A percentile compares a stretch with the other conserved stretches of the same genome.
phyloP scores from a whole-genome alignment of 2,329 filamentous ascomycete genomes.

The Aspergillus brunneoviolaceus region DNA sequence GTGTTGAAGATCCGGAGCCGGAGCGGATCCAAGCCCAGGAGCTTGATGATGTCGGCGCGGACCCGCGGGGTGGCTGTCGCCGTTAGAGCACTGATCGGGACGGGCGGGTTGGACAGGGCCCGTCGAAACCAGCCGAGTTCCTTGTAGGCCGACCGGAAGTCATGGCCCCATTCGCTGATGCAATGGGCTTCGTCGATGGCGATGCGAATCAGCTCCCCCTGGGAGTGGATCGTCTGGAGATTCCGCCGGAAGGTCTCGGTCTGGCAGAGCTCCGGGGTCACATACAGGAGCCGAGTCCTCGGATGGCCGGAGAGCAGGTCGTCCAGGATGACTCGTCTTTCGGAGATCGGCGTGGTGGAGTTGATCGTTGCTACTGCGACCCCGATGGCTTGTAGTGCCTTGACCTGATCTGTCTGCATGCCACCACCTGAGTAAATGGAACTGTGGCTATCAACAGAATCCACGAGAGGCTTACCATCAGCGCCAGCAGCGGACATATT shows the following conservation, averaged over 20 bases:
- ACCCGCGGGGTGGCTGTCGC: slow-evolving; percentile 84
- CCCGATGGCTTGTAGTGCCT: slow-evolving; percentile 69
- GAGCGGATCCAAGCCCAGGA: slow-evolving; percentile 65
- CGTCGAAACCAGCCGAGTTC: slow-evolving; percentile 78
- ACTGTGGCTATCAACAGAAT: neutral
- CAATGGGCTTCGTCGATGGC: slow-evolving; percentile 95
- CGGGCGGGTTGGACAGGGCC: slow-evolving; percentile 66
- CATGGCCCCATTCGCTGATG: slow-evolving; percentile 97
- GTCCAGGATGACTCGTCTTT: slow-evolving; percentile 68
- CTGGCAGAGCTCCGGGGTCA: slow-evolving; percentile 87
- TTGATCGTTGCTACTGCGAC: slow-evolving; percentile 85
- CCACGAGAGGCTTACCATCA: slow-evolving; percentile 65
- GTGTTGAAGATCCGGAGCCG: slow-evolving; percentile 75
- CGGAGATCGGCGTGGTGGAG: slow-evolving; percentile 67
- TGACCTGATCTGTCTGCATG: slow-evolving; percentile 84
- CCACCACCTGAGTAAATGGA: neutral
- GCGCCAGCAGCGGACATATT: slow-evolving; percentile 79
- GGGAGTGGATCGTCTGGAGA: slow-evolving; percentile 70
- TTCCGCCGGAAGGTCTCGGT: slow-evolving; percentile 73
- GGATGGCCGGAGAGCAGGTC: slow-evolving; percentile 90
- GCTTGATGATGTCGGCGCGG: slow-evolving; percentile 75
- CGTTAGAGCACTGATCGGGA: slow-evolving; percentile 89
- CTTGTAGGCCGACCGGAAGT: slow-evolving; percentile 92
- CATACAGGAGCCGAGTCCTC: slow-evolving; percentile 78
- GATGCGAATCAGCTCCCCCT: slow-evolving; percentile 81